phyloP scores from a whole-genome alignment of 176 grass and related monocot species.

The Neostapfia colusana region DNA sequence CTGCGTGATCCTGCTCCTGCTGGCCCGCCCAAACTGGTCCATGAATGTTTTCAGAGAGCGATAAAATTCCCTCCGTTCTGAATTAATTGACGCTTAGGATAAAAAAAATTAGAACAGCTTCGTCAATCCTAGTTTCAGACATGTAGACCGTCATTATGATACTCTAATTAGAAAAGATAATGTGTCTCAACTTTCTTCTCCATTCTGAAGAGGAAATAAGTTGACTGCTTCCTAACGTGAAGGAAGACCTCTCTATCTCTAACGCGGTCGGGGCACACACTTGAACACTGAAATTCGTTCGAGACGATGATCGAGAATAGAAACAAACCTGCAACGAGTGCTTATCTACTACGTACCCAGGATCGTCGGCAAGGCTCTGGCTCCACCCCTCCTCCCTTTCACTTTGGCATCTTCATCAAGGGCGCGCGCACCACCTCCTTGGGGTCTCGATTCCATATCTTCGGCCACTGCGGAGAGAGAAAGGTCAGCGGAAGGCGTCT shows the following conservation, averaged over 20 bases:
- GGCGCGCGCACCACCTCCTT: neutral
- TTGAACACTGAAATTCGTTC: neutral
- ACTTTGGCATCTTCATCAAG: neutral
- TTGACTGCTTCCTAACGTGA: neutral
- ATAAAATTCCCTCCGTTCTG: too few species aligned
- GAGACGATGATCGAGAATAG: neutral
- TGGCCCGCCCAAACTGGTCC: too few species aligned
- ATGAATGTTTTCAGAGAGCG: too few species aligned
- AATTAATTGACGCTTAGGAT: too few species aligned
- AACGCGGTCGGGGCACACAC: neutral
- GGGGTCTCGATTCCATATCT: neutral
- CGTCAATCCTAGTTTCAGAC: neutral
- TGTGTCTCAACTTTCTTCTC: neutral
- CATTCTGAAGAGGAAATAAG: neutral
- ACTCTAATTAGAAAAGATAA: neutral
- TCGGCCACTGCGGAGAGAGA: neutral
- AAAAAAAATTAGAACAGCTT: too few species aligned
- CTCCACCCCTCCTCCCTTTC: neutral
- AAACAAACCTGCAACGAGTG: neutral
- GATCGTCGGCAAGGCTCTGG: neutral
- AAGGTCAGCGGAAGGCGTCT: neutral
- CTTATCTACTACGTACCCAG: neutral
- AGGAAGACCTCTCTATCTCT: neutral
- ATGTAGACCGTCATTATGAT: too few species aligned
- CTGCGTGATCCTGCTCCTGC: too few species aligned